Evolutionary conservation across 1,284 basidiomycete species (phyloP).

Genomic region (Exobasidium rhododendri): DNA sequence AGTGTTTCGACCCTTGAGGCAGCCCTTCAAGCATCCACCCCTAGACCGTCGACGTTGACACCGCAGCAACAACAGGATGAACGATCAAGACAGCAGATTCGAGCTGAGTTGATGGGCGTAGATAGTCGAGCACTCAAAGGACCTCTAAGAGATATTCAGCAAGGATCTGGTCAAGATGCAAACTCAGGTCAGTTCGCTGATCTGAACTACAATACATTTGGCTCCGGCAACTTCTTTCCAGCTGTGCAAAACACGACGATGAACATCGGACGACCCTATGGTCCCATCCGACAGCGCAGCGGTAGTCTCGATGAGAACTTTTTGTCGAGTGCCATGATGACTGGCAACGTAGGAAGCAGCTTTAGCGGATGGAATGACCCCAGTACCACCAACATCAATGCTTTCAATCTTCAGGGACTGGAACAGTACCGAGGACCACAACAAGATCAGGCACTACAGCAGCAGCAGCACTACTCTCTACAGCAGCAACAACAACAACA

Average conservation of each 20-base stretch:
- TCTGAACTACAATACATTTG: not conserved
- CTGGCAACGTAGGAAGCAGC: not conserved
- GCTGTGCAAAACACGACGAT: conserved; percentile 18
- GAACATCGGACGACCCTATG: conserved; percentile 18
- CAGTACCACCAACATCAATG: conserved; percentile 9
- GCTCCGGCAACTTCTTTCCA: not conserved
- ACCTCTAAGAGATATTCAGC: conserved; percentile 35
- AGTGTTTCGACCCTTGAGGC: not conserved
- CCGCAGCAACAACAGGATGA: conserved; percentile 25
- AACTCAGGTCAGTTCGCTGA: conserved; percentile 16
- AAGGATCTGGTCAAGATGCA: conserved; percentile 19
- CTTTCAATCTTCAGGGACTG: conserved; percentile 15
- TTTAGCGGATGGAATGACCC: not conserved
- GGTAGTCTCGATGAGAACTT: conserved; percentile 31
- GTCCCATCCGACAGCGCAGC: conserved; percentile 25
- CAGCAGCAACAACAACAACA: not conserved
- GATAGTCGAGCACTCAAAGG: conserved; percentile 41
- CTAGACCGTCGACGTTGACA: not conserved
- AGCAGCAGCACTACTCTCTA: conserved; percentile 8
- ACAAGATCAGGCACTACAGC: conserved; percentile 11
- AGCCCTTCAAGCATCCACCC: not conserved
- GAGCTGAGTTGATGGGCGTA: conserved; percentile 35
- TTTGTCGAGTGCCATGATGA: conserved; percentile 1
- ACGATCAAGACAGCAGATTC: conserved; percentile 29
- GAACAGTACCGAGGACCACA: not conserved